A percentile compares a stretch with the other conserved stretches of the same genome.
These are phyloP conservation scores for Stevia rebaudiana DNA, from an alignment of 140 eudicot species.

Conservation along the genomic window DNA sequence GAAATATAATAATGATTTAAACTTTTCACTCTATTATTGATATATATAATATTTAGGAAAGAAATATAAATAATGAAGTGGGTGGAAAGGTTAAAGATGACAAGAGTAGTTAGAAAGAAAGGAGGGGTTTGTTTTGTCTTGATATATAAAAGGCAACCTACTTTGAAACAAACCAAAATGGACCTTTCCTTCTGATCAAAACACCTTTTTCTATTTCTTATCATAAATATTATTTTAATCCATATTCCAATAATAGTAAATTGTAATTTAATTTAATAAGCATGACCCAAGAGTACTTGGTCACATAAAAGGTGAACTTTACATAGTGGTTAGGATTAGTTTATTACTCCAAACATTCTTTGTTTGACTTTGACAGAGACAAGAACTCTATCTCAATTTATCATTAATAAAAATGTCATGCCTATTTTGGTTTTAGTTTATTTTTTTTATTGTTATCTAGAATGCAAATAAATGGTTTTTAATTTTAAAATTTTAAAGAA, in stretches of 20 bases:
- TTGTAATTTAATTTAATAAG: conserved; percentile 6
- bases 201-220: conserved; percentile 11
- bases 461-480: background rate
- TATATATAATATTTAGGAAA: background rate
- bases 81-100: conserved; percentile 38
- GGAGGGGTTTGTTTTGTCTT: conserved; percentile 40
- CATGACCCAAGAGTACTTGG: conserved; percentile 17
- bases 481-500: background rate
- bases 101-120: conserved; percentile 40
- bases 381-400: background rate
- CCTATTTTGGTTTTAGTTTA: background rate
- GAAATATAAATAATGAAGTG: conserved; percentile 26
- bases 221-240: conserved; percentile 8
- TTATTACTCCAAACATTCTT: conserved; percentile 29
- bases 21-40: conserved; percentile 1
- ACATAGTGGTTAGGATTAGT: conserved; percentile 27
- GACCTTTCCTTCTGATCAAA: conserved; percentile 33
- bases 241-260: background rate
- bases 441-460: background rate
- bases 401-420: background rate
- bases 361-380: conserved; percentile 18
- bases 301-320: conserved; percentile 28
- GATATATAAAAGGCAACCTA: conserved; percentile 35
- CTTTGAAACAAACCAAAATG: conserved; percentile 39
- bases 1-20: background rate